A percentile compares a stretch with the other conserved stretches of the same genome.
phyloP scores from a whole-genome alignment of 495 filamentous ascomycete genomes.

The Aspergillus cristatus region DNA sequence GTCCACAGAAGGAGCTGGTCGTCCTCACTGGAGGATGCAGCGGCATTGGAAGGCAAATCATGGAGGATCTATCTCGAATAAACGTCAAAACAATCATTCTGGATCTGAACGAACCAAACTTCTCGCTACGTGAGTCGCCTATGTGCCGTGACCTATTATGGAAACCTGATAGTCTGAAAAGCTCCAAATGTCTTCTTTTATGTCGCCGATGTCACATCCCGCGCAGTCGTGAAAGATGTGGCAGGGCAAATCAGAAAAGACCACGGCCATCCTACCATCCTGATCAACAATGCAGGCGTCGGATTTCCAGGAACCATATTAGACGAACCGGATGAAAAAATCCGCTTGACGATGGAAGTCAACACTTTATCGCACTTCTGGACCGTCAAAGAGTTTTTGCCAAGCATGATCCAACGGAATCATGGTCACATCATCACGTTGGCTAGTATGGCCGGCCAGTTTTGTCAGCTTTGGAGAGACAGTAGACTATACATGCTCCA shows the following conservation, averaged over 20 bases:
- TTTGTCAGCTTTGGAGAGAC: slow-evolving; percentile 1
- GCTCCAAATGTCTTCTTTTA: slow-evolving; percentile 4
- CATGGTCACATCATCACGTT: slow-evolving; percentile 7
- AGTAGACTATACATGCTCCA: slow-evolving; percentile 5
- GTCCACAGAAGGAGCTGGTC: slow-evolving; percentile 11
- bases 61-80: not conserved
- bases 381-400: slow-evolving; percentile 7
- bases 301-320: slow-evolving; percentile 21
- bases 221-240: slow-evolving; percentile 16
- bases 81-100: not conserved
- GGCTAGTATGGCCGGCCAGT: slow-evolving; percentile 4
- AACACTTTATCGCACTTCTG: slow-evolving; percentile 5
- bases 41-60: slow-evolving; percentile 1
- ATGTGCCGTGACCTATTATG: not conserved
- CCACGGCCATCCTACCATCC: slow-evolving; percentile 27
- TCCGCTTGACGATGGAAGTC: slow-evolving; percentile 10
- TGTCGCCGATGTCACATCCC: slow-evolving; percentile 27
- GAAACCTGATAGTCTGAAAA: not conserved
- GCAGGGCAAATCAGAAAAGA: slow-evolving; percentile 22
- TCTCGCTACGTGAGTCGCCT: slow-evolving; percentile 1
- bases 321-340: slow-evolving; percentile 12
- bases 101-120: slow-evolving; percentile 1
- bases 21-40: not conserved
- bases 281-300: slow-evolving; percentile 44
- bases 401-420: slow-evolving; percentile 3